These are phyloP conservation scores for Rhizopus stolonifer DNA, from an alignment of 371 early-diverging fungal genomes.

Conservation along the genomic window DNA sequence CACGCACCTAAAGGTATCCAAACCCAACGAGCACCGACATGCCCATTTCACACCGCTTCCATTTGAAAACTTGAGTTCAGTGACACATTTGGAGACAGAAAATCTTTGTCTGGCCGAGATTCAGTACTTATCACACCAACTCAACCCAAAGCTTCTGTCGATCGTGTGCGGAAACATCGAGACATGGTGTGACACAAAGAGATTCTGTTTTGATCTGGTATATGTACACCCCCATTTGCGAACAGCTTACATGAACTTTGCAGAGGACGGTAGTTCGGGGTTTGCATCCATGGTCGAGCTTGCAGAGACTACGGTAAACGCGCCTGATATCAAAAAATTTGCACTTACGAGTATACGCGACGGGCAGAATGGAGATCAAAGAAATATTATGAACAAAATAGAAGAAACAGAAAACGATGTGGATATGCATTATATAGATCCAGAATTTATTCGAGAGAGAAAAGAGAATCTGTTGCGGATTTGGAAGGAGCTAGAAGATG, in stretches of 20 bases:
- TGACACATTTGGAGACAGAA: conserved; percentile 16
- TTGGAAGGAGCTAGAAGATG: conserved; percentile 6
- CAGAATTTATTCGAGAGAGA: conserved; percentile 6
- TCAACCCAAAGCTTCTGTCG: background rate
- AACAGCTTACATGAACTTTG: conserved; percentile 7
- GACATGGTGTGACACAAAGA: conserved; percentile 23
- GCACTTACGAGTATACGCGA: conserved; percentile 18
- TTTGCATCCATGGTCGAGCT: conserved; percentile 17
- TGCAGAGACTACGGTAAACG: background rate
- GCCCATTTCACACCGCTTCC: conserved; percentile 20
- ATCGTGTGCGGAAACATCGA: conserved; percentile 18
- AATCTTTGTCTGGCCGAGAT: conserved; percentile 27
- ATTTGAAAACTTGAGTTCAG: background rate
- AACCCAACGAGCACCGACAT: conserved; percentile 22
- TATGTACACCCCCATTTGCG: conserved; percentile 3
- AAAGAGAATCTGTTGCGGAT: background rate
- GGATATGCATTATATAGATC: conserved; percentile 8
- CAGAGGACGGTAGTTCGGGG: conserved; percentile 20
- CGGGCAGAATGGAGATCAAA: conserved; percentile 8
- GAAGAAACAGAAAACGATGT: conserved; percentile 10
- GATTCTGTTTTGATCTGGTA: conserved; percentile 15
- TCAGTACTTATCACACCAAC: conserved; percentile 12
- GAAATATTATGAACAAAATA: conserved; percentile 4
- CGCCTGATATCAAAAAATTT: conserved; percentile 1
- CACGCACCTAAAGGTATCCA: conserved; percentile 9